A percentile compares a stretch with the other conserved stretches of the same genome.
Evolutionary conservation across 2,329 filamentous ascomycete species (phyloP).

Genomic region (Pseudocercospora fijiensis): DNA sequence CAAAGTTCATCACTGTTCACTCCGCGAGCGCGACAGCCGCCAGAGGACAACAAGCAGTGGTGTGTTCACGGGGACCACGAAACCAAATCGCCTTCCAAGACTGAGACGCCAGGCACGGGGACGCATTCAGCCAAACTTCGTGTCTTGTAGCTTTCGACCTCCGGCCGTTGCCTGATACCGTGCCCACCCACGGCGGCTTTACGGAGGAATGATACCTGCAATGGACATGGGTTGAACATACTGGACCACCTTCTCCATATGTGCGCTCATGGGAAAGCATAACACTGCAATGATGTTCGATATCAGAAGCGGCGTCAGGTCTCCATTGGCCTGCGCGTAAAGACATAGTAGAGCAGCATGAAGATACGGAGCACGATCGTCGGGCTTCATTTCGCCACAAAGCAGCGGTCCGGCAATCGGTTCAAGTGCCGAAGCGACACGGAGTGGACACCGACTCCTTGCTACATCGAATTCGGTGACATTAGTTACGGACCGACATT

Average conservation of each 20-base stretch:
- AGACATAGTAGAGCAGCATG: neutral
- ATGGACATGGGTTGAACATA: neutral
- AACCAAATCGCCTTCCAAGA: neutral
- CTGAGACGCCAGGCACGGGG: neutral
- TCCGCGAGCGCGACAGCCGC: slow-evolving; percentile 1
- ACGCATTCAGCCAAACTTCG: neutral
- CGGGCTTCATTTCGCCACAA: neutral
- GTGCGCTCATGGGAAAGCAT: neutral
- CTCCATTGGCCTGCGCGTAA: neutral
- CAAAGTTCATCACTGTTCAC: neutral
- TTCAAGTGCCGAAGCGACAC: slow-evolving; percentile 2
- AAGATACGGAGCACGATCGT: slow-evolving; percentile 1
- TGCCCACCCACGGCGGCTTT: neutral
- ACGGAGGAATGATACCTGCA: neutral
- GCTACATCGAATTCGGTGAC: neutral
- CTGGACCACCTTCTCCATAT: neutral
- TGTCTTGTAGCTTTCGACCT: neutral
- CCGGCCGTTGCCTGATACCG: neutral
- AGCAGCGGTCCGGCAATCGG: slow-evolving; percentile 4
- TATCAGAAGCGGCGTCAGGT: neutral
- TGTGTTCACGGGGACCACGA: neutral
- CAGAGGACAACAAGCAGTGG: neutral
- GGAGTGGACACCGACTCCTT: neutral
- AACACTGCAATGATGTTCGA: neutral
- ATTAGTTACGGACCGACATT: neutral